phyloP scores from a whole-genome alignment of 352 stramenopile genomes.

The Phytophthora rubi region DNA sequence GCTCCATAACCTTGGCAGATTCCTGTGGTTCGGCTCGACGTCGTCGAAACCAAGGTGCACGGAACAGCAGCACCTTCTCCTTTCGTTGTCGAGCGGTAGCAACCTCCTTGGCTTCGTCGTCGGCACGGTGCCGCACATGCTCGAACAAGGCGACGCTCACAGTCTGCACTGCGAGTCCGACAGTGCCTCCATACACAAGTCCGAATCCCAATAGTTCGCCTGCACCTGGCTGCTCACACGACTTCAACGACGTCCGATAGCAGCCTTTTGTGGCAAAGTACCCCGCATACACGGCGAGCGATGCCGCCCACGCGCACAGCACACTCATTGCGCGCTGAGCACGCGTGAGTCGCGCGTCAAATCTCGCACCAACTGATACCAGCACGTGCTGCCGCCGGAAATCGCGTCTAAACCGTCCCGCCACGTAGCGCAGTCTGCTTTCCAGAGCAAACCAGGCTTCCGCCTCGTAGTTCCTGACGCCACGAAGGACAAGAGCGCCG shows the following conservation, averaged over 20 bases:
- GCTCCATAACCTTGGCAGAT: constrained; percentile 7
- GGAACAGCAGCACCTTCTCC: constrained; percentile 78
- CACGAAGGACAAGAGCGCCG: constrained; percentile 32
- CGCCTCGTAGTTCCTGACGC: constrained; percentile 39
- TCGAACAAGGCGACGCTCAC: constrained; percentile 51
- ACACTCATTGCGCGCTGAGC: constrained; percentile 59
- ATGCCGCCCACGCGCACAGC: constrained; percentile 48
- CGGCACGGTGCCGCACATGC: constrained; percentile 63
- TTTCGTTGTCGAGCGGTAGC: constrained; percentile 68
- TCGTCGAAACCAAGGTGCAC: constrained; percentile 30
- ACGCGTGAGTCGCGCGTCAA: constrained; percentile 70
- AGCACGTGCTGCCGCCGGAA: constrained; percentile 49
- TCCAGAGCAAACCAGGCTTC: constrained; percentile 57
- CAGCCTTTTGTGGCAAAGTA: constrained; percentile 69
- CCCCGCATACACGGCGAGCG: constrained; percentile 53
- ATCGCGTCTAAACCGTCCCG: constrained; percentile 59
- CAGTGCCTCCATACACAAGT: constrained; percentile 61
- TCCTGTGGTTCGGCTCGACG: constrained; percentile 4
- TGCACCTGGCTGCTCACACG: constrained; percentile 59
- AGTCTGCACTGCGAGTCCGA: constrained; percentile 51
- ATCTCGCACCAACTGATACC: constrained; percentile 54
- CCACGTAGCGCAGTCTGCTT: constrained; percentile 60
- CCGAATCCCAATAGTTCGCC: constrained; percentile 56
- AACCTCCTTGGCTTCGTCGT: constrained; percentile 67
- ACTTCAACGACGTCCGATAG: constrained; percentile 61